Conservation (phyloP, 805 yeast species). For the Blastobotrys attinorum region DNA sequence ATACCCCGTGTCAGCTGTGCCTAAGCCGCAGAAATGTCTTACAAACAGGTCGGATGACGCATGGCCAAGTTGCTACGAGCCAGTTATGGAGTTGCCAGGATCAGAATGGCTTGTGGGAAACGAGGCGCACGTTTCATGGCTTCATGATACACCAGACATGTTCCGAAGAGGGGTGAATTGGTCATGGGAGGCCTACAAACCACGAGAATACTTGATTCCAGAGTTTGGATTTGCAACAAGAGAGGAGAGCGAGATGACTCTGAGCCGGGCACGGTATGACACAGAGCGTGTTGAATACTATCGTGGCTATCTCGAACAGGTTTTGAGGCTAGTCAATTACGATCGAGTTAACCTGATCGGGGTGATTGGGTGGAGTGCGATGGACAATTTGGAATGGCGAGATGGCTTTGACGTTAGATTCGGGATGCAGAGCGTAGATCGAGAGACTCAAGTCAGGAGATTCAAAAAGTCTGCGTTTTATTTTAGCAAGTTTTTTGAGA, state of each 20-base stretch:
- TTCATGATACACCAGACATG: conserved; percentile 17
- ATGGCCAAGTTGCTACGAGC: conserved; percentile 26
- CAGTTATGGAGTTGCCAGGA: conserved; percentile 8
- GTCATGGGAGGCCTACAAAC: conserved; percentile 20
- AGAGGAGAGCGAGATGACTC: conserved; percentile 23
- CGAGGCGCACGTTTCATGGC: conserved; percentile 22
- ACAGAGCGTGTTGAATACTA: conserved; percentile 25
- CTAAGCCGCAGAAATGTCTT: neutral
- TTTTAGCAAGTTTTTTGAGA: conserved; percentile 12
- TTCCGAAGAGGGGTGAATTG: conserved; percentile 10
- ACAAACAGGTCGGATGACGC: conserved; percentile 4
- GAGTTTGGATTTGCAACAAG: conserved; percentile 30
- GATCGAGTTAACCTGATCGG: conserved; percentile 26
- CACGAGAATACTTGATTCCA: conserved; percentile 21
- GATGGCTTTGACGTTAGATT: conserved; percentile 14
- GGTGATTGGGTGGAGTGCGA: conserved; percentile 28
- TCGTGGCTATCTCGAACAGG: conserved; percentile 23
- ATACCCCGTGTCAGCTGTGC: conserved; percentile 16
- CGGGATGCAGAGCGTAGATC: conserved; percentile 14
- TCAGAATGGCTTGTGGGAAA: conserved; percentile 17
- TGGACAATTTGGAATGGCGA: conserved; percentile 31
- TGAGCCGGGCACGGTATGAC: conserved; percentile 24
- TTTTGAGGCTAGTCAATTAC: conserved; percentile 18
- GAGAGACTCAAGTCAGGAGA: conserved; percentile 6
- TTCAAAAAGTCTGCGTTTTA: conserved; percentile 14